A percentile compares a stretch with the other conserved stretches of the same genome.
These are phyloP conservation scores for Calonectria honghensis DNA, from an alignment of 2,329 filamentous ascomycete genomes.

Conservation along the genomic window DNA sequence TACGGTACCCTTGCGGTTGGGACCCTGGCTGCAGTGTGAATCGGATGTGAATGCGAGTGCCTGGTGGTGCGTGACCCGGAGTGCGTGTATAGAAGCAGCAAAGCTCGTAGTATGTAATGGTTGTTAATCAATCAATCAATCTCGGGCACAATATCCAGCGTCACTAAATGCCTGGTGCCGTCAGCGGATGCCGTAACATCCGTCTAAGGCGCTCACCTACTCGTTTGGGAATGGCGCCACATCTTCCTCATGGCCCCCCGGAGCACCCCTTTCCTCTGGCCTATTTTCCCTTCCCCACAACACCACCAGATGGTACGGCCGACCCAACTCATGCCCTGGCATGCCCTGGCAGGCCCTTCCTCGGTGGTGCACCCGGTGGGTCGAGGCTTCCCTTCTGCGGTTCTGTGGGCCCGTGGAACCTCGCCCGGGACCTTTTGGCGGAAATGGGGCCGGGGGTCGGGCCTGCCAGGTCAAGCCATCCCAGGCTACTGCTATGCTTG, in stretches of 20 bases:
- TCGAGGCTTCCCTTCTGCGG: conserved; percentile 50
- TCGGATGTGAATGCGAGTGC: neutral
- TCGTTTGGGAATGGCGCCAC: conserved; percentile 49
- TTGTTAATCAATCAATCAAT: conserved; percentile 37
- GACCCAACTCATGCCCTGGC: conserved; percentile 17
- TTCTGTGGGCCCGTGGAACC: conserved; percentile 49
- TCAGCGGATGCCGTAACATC: conserved; percentile 47
- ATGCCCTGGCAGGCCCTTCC: conserved; percentile 31
- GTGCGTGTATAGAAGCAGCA: neutral
- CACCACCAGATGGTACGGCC: conserved; percentile 28
- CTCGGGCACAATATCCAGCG: conserved; percentile 27
- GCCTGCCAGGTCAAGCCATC: conserved; percentile 41
- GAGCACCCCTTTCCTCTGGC: conserved; percentile 29
- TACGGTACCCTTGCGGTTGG: conserved; percentile 9
- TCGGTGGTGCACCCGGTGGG: conserved; percentile 37
- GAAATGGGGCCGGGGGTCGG: conserved; percentile 50
- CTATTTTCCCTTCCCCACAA: conserved; percentile 33
- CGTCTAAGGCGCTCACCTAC: conserved; percentile 48
- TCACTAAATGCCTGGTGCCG: conserved; percentile 18
- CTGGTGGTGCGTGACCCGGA: neutral
- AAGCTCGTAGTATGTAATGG: neutral
- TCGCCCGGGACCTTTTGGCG: conserved; percentile 55
- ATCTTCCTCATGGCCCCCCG: conserved; percentile 29
- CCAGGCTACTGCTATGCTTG: conserved; percentile 10
- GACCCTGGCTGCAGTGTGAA: neutral